Evolutionary conservation across 768 basidiomycete genomes (phyloP), one percentile per base, ranked within the genome.

Genomic region (Tricholoma furcatifolium): DNA sequence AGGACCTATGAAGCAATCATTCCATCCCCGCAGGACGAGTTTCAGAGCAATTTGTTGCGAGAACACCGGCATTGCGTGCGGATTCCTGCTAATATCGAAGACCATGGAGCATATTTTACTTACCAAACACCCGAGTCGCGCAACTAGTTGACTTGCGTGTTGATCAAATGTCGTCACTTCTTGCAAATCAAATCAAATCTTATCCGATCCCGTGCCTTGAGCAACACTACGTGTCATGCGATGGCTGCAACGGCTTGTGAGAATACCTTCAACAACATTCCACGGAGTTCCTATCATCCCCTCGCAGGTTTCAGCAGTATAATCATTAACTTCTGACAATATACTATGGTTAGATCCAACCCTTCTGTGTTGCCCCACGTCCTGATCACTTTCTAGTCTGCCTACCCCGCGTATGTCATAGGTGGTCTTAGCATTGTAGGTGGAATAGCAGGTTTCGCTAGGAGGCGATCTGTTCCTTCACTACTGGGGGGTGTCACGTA

Each of bases 401-500:
- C 89, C 39, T 81, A 87, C 71, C 90, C 91, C 62, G 87, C 90
- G 44, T 87, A 84, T 68, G 70, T 81, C 39, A 89, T 91, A 78
- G 88, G 90, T 53, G 78, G 71, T 50, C 72, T 93, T 56, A 92
- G 90, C 67, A 72, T 91, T 58, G 74, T 87, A 38, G 91, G 91
- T 11, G 91, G 91, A 20, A 52, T 88, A 38, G 82, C 84, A 39
- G 91, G 88, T 27, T 91, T 82, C 56, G 81, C 74, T 6, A 76
- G 81, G 59, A 88, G 85, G 54, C 80, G 85, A 20, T 93, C 90
- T 30, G 73, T 93, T 27, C 92, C 91, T 6, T 93, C 92, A 11
- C 67, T 93, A 38, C 82, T 93, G 17, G 91, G 91, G 52, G 91
- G 91, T 35, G 79, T 91, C 40, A 77, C 85, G 90, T 92, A 60